A percentile compares a stretch with the other conserved stretches of the same genome.
These are phyloP conservation scores for Knoxia roxburghii DNA, from an alignment of 257 asterid genomes.

Conservation along the genomic window DNA sequence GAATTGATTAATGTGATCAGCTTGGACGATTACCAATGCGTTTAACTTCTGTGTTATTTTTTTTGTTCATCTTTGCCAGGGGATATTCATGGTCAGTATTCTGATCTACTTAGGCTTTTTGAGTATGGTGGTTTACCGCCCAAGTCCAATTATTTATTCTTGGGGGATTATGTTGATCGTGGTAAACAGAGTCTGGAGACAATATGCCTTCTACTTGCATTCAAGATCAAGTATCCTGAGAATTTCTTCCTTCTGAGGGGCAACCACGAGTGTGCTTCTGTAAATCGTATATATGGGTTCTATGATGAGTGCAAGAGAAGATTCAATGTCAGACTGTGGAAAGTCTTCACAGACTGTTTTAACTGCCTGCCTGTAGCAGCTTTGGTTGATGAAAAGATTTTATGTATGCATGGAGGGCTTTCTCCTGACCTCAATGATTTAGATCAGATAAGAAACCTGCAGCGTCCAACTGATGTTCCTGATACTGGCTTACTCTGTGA, in stretches of 20 bases:
- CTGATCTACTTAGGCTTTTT: conserved; percentile 70
- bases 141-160: conserved; percentile 62
- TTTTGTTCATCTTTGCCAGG: conserved; percentile 32
- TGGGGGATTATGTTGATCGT: conserved; percentile 81
- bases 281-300: conserved; percentile 72
- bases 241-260: conserved; percentile 80
- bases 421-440: conserved; percentile 59
- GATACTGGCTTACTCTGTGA: conserved; percentile 75
- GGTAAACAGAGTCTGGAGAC: conserved; percentile 85
- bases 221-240: conserved; percentile 66
- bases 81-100: conserved; percentile 77
- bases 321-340: conserved; percentile 64
- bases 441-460: conserved; percentile 63
- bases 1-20: not conserved
- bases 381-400: conserved; percentile 63
- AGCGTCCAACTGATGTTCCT: conserved; percentile 67
- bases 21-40: too few relatives aligned
- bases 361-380: conserved; percentile 81
- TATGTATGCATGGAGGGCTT: conserved; percentile 89
- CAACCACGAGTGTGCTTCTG: conserved; percentile 77
- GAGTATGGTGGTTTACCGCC: conserved; percentile 77
- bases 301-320: conserved; percentile 76
- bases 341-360: conserved; percentile 65
- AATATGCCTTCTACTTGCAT: conserved; percentile 71
- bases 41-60: not conserved